These are phyloP conservation scores for Solidago caesia DNA, from an alignment of 129 eudicot genomes.

Conservation along the genomic window DNA sequence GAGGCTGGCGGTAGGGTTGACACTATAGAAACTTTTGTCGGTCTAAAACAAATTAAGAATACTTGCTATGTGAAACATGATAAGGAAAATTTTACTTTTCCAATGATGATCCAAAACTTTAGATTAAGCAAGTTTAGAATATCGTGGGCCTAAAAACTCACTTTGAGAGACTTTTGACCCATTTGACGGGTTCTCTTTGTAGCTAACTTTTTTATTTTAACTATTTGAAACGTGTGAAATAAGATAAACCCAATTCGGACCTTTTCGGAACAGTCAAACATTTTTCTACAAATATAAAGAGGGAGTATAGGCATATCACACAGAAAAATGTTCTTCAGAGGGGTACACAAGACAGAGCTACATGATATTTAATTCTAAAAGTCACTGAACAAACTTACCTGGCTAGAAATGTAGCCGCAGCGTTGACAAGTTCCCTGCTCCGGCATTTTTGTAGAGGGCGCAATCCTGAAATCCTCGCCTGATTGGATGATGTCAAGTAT, in stretches of 20 bases:
- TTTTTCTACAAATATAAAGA: too few relatives aligned
- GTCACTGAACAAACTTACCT: conserved; percentile 43
- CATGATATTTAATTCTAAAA: background rate
- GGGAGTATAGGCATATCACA: too few relatives aligned
- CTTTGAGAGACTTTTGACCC: background rate
- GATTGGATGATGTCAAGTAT: conserved; percentile 97
- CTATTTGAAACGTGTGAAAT: too few relatives aligned
- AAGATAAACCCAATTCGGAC: too few relatives aligned
- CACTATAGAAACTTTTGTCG: background rate
- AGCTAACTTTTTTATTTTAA: background rate
- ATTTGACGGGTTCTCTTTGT: background rate
- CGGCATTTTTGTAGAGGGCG: conserved; percentile 90
- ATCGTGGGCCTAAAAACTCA: too few relatives aligned
- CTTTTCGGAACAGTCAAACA: background rate
- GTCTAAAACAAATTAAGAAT: background rate
- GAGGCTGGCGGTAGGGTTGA: background rate
- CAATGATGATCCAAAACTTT: background rate
- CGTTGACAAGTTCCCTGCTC: conserved; percentile 97
- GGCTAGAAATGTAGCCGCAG: conserved; percentile 98
- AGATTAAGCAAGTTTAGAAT: background rate
- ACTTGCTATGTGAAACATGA: too few relatives aligned
- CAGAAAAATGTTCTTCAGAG: too few relatives aligned
- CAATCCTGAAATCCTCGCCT: conserved; percentile 91
- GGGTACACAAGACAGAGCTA: too few relatives aligned
- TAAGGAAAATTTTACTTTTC: background rate